Base-by-base conservation (phyloP, 106 monocot genomes). In the Dendrobium chrysotoxum region DNA sequence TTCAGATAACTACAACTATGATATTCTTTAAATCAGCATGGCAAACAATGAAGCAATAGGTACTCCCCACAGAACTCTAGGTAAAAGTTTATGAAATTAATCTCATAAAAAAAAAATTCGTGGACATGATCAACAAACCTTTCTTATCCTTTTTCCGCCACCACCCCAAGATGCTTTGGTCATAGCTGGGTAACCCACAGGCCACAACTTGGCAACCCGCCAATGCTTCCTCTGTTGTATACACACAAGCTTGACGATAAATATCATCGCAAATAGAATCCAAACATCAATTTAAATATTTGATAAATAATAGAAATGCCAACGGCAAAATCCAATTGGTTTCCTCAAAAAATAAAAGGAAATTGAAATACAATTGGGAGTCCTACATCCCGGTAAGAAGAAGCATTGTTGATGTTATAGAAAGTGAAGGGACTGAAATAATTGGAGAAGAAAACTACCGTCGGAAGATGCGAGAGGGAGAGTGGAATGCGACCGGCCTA, bases 81-180 rank as follows among this genome's bases (percentile, higher is more conserved):
- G 7, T 26, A 75, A 75, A 25, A 45, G 7, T 75, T 39, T 16
- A 45, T 46, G 26, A 26, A 75, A 73, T 39, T 73, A 12, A 68
- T 68, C 20, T 40, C 41, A 73, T 70, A 31, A 70, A 8, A 5
- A 35, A 73, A 73, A 75, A 75, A 23, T 39, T 45, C 46, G 25
- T 31, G 67, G 64, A 4, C 4, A 5, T 31, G 65, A n/a, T n/a
- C n/a, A 53, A 45, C 80, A 78, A 50, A 99, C 99, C 99, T 99
- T 99, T 81, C 99, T 88, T 80, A 99, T 99, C 26, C 99, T 95
- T 87, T 99, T 99, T 46, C 99, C 99, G 47, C 99, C 99, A 65
- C 99, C 99, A 82, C 99, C 99, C 99, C 99, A 99, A 25, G 99
- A 99, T 76, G 99, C 99, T 77, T 99, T 99, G 81, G 95, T 99